Evolutionary conservation across 2,329 filamentous ascomycete species (phyloP).

Genomic region (Leptographium wingfieldii): DNA sequence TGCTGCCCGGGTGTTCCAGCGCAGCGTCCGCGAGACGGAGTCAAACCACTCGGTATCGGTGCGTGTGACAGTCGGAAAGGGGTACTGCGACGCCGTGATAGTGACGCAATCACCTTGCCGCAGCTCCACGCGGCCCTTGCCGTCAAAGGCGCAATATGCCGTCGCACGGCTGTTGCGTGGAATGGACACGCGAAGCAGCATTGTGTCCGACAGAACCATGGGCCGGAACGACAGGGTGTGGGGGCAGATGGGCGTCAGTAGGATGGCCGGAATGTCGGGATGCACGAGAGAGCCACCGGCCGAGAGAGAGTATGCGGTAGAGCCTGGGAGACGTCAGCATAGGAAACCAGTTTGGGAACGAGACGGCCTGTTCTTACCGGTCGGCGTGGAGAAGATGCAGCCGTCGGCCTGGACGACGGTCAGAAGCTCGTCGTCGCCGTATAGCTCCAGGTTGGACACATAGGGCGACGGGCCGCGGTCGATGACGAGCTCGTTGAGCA

Average conservation of each 20-base stretch:
- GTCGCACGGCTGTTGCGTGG: constrained; percentile 77
- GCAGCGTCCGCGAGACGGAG: constrained; percentile 77
- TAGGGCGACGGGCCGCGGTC: constrained; percentile 94
- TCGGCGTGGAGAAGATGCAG: constrained; percentile 95
- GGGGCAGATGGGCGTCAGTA: constrained; percentile 93
- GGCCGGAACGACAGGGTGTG: constrained; percentile 94
- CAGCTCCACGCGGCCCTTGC: constrained; percentile 89
- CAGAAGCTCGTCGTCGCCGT: constrained; percentile 86
- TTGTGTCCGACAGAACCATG: constrained; percentile 93
- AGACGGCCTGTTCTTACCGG: constrained; percentile 34
- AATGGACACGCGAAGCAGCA: constrained; percentile 80
- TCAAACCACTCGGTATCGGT: constrained; percentile 93
- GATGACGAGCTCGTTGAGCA: constrained; percentile 96
- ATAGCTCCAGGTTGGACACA: constrained; percentile 91
- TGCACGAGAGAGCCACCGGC: constrained; percentile 92
- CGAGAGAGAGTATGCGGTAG: constrained; percentile 90
- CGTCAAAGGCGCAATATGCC: constrained; percentile 94
- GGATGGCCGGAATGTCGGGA: constrained; percentile 90
- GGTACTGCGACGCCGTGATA: constrained; percentile 89
- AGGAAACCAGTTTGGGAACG: background rate
- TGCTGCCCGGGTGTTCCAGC: constrained; percentile 90
- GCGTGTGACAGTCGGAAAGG: constrained; percentile 90
- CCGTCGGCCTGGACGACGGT: constrained; percentile 95
- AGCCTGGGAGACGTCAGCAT: constrained; percentile 30
- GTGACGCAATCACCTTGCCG: constrained; percentile 91